Percentiles rank a stretch among this genome's conserved stretches.
Evolutionary conservation across 108 stramenopile genomes (phyloP).

Genomic region (Asterionellopsis glacialis): DNA sequence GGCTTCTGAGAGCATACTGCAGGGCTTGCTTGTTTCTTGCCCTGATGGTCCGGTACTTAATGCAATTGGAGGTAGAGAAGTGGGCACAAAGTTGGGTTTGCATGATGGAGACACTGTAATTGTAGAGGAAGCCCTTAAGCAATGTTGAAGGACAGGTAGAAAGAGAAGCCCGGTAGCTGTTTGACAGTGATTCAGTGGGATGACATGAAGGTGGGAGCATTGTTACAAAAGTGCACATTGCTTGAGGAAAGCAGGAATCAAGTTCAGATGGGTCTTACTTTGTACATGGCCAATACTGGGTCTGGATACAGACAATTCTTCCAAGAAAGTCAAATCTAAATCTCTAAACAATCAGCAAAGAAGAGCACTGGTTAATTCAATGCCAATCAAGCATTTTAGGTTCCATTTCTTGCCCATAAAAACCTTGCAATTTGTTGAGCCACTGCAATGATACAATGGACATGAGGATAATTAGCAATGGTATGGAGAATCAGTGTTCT

Average conservation of each 20-base stretch:
- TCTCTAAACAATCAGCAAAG: conserved; percentile 81
- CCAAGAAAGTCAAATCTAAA: conserved; percentile 77
- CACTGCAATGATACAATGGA: conserved; percentile 80
- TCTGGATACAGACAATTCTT: conserved; percentile 78
- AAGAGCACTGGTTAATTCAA: conserved; percentile 79
- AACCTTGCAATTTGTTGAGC: conserved; percentile 83
- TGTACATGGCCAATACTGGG: conserved; percentile 79
- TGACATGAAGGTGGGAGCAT: too few relatives aligned
- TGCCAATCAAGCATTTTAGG: conserved; percentile 74
- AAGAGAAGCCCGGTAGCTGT: too few relatives aligned
- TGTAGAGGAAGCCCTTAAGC: conserved; percentile 39
- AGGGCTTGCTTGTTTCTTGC: too few relatives aligned
- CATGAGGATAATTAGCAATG: conserved; percentile 79
- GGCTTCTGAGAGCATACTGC: too few relatives aligned
- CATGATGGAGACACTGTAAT: conserved; percentile 77
- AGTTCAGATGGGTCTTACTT: too few relatives aligned
- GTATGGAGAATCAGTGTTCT: conserved; percentile 84
- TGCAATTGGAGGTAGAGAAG: too few relatives aligned
- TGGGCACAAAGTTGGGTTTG: conserved; percentile 4
- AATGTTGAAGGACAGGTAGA: too few relatives aligned
- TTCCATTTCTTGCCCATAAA: conserved; percentile 87
- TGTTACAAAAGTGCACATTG: too few relatives aligned
- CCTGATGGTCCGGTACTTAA: too few relatives aligned
- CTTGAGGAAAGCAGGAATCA: too few relatives aligned
- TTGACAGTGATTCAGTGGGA: too few relatives aligned